Base-by-base conservation (phyloP, 306 rosid genomes). In the Vigna hirtella region DNA sequence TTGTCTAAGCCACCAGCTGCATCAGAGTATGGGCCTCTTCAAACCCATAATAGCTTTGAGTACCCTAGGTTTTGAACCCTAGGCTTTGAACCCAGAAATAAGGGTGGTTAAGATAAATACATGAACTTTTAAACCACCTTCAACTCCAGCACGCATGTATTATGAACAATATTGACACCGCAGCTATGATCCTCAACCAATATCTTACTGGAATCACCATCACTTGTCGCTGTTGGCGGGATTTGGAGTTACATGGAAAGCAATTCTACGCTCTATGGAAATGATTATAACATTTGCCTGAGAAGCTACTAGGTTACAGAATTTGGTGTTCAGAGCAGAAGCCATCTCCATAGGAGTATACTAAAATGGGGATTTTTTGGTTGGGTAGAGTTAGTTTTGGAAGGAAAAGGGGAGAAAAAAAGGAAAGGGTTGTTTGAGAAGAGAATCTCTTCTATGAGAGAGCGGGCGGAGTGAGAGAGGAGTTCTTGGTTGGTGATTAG, bases 101-200 rank as follows among this genome's bases (percentile, higher is more conserved):
- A 30, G 5, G 2, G 0, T 26, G 28, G 28, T 26, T 26, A 26
- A 85, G 81, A 68, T 53, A 83, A 14, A 86, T 73, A 52, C 90
- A 6, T 5, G 3, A 17, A 83, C 24, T 53, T 74, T 79, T 0
- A 86, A 72, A 17, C 85, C 83, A 30, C 77, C 76, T 58, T 88
- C 90, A 8, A 64, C 79, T n/a, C 89, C 89, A 4, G 84, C 81
- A 62, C 80, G 85, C 87, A 88, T 83, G 2, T 38, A 42, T 82
- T 86, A 11, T 90, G 90, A 9, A 68, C 89, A 26, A 85, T 38
- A 17, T 85, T 86, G 5, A 59, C 88, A 38, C 90, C 92, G 1
- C 89, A 81, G 14, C 92, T 85, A 0, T 88, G 90, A 1, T 92
- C 90, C 0, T 88, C 92, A 0, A 88, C 43, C 47, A 68, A 88